phyloP scores from a whole-genome alignment of 1,284 basidiomycete species.

The Sporisorium scitamineum region DNA sequence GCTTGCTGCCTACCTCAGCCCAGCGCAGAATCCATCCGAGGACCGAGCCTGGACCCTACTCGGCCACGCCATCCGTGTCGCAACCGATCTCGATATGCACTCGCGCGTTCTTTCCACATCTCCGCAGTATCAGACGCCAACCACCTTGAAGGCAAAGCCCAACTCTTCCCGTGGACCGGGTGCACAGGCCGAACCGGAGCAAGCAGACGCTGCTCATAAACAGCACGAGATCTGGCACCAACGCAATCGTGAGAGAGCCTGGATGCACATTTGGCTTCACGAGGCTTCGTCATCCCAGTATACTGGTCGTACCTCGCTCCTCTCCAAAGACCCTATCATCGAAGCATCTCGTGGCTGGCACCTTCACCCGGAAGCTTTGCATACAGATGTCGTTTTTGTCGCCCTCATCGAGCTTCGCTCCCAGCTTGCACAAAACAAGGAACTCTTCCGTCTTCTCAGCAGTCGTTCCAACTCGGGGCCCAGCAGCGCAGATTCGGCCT shows the following conservation, averaged over 20 bases:
- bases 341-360: conserved; percentile 43
- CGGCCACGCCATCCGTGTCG: conserved; percentile 41
- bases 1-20: conserved; percentile 44
- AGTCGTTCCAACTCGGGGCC: conserved; percentile 3
- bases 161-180: neutral
- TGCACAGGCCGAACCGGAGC: neutral
- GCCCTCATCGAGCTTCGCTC: conserved; percentile 47
- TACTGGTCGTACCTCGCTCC: conserved; percentile 39
- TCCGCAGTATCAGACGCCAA: conserved; percentile 2
- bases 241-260: conserved; percentile 38
- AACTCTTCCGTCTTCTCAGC: conserved; percentile 41
- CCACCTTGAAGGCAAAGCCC: neutral
- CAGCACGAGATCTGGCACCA: conserved; percentile 26
- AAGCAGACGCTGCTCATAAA: neutral
- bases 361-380: conserved; percentile 34
- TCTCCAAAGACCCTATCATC: conserved; percentile 43
- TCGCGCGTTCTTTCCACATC: conserved; percentile 30
- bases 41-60: conserved; percentile 46
- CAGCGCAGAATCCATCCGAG: conserved; percentile 37
- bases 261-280: conserved; percentile 54
- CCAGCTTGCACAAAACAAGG: conserved; percentile 37
- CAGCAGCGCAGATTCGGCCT: neutral
- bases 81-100: conserved; percentile 47
- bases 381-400: conserved; percentile 45
- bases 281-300: conserved; percentile 46